Base-by-base conservation (phyloP, 805 yeast species). In the Danielozyma ontarioensis region DNA sequence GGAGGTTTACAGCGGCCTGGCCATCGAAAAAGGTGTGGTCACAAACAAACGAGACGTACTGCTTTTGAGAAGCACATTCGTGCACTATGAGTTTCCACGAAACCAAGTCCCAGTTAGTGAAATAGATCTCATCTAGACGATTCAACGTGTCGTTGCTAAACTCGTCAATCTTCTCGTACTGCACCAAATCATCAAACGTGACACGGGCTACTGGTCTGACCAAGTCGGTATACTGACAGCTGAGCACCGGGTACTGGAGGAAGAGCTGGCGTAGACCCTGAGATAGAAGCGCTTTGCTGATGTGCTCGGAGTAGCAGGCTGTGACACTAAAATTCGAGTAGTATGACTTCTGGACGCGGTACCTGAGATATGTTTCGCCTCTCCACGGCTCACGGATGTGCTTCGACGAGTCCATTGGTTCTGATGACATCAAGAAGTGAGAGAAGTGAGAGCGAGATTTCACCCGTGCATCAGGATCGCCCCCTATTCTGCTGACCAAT, bases 1-100 rank as follows among this genome's bases (percentile, higher is more conserved):
- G 21, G 17, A 42, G 37, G 24, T 35, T 25, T 15, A 33, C 37
- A 1, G 31, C 45, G 11, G 45, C 34, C 2, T 30, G 30, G 11
- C 48, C 48, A 24, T 44, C 48, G 23, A 44, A 36, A 5, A 38
- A 19, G 16, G 36, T 25, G 18, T 44, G 48, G 21, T 42, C 42
- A 31, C 32, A 34, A 7, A 36, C 29, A 12, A 44, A 40, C 4
- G 35, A 28, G 21, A 44, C 15, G 28, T 36, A 36, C 25, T 3
- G 24, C 17, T 8, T 17, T 21, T 7, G 32, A n/a, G n/a, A n/a
- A n/a, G n/a, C n/a, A n/a, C n/a, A n/a, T n/a, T n/a, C n/a, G n/a
- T n/a, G n/a, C n/a, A n/a, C n/a, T n/a, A n/a, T n/a, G n/a, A n/a
- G n/a, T n/a, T n/a, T n/a, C 4, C 16, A 23, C 26, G 21, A 11